phyloP scores from a whole-genome alignment of 495 filamentous ascomycete genomes.

The Aspergillus incahuasiensis region DNA sequence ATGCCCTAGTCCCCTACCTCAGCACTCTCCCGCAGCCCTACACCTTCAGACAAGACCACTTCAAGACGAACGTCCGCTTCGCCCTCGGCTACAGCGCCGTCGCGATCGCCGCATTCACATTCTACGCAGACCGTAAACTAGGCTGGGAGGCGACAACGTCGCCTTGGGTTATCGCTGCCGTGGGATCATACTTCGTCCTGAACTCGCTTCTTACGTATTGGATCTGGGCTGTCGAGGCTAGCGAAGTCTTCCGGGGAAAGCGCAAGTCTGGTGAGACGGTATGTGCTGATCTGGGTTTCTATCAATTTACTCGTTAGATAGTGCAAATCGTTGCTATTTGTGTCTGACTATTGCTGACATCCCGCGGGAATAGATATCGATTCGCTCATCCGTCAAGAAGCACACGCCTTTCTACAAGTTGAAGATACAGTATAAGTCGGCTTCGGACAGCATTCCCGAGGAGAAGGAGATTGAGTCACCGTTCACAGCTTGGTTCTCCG shows the following conservation, averaged over 20 bases:
- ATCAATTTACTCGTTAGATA: background rate
- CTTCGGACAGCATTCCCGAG: conserved; percentile 38
- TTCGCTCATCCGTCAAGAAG: conserved; percentile 66
- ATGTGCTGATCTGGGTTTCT: background rate
- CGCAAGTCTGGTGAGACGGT: conserved; percentile 52
- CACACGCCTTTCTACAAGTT: conserved; percentile 75
- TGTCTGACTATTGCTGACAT: conserved; percentile 5
- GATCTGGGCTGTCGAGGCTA: conserved; percentile 81
- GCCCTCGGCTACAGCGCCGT: conserved; percentile 80
- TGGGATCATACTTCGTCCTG: conserved; percentile 71
- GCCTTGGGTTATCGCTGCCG: conserved; percentile 66
- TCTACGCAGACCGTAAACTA: conserved; percentile 85
- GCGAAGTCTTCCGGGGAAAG: conserved; percentile 71
- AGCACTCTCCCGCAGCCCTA: conserved; percentile 58
- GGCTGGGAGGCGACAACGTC: conserved; percentile 81
- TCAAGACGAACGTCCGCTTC: conserved; percentile 75
- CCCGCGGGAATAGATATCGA: conserved; percentile 48
- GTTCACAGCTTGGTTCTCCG: conserved; percentile 85
- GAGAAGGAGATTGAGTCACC: conserved; percentile 56
- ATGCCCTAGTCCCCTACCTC: conserved; percentile 89
- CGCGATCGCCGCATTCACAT: conserved; percentile 69
- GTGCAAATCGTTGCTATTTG: too few relatives aligned
- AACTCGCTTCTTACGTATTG: conserved; percentile 79
- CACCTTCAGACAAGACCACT: conserved; percentile 75
- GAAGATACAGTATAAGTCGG: conserved; percentile 52